Conservation (phyloP, 805 yeast species). For the Candida loeiensis region DNA sequence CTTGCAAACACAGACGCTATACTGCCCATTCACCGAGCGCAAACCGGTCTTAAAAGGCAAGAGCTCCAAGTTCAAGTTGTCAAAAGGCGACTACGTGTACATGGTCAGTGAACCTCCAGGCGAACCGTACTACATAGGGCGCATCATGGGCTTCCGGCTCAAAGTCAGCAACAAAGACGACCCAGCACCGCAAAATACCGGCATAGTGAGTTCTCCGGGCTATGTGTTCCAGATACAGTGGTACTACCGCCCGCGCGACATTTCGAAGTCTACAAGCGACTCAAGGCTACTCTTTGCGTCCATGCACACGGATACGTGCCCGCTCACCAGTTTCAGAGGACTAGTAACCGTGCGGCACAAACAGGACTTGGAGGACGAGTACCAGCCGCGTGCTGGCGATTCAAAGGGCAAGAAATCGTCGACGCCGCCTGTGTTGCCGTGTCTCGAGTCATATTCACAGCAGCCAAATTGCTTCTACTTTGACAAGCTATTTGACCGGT, state of each 20-base stretch:
- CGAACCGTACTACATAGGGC: constrained; percentile 87
- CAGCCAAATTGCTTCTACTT: constrained; percentile 77
- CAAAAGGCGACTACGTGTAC: constrained; percentile 66
- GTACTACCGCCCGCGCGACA: constrained; percentile 87
- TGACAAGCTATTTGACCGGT: constrained; percentile 79
- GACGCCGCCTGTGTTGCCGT: constrained; percentile 7
- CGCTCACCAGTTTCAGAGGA: constrained; percentile 72
- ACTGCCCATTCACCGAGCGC: constrained; percentile 32
- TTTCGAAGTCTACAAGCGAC: constrained; percentile 62
- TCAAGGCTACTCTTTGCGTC: constrained; percentile 79
- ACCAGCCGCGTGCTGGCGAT: constrained; percentile 1
- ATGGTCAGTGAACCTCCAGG: constrained; percentile 91
- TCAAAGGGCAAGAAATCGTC: background rate
- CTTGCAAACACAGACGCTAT: constrained; percentile 31
- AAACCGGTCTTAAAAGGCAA: constrained; percentile 6
- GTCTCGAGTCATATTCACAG: constrained; percentile 49
- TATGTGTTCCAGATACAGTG: constrained; percentile 75
- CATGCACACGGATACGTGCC: constrained; percentile 82
- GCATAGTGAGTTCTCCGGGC: constrained; percentile 30
- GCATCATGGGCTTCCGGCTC: constrained; percentile 66
- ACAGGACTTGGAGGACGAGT: constrained; percentile 55
- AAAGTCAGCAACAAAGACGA: constrained; percentile 3
- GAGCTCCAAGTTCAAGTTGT: constrained; percentile 26
- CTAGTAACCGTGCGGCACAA: constrained; percentile 65
- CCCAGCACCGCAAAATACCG: background rate